A percentile compares a stretch with the other conserved stretches of the same genome.
These are phyloP conservation scores for Cyberlindnera petersonii DNA, from an alignment of 805 yeast species.

Conservation along the genomic window DNA sequence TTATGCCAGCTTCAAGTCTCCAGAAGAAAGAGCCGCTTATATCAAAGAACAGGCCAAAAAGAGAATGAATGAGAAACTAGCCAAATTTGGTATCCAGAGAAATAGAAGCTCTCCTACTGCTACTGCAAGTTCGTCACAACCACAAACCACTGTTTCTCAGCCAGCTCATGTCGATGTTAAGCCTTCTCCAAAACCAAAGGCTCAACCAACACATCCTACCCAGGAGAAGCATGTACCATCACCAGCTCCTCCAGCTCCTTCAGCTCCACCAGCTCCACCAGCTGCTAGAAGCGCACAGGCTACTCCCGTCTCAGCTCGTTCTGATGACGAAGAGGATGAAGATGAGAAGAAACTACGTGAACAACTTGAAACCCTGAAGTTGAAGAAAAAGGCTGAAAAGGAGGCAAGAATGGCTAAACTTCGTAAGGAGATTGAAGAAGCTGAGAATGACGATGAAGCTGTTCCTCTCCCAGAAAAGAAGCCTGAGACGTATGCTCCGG, in stretches of 20 bases:
- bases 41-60: conserved; percentile 78
- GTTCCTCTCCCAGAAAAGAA: conserved; percentile 9
- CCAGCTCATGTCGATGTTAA: conserved; percentile 1
- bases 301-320: too few relatives aligned
- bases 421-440: conserved; percentile 55
- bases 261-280: conserved; percentile 1
- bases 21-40: conserved; percentile 72
- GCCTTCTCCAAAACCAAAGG: too few relatives aligned
- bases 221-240: conserved; percentile 5
- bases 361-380: conserved; percentile 38
- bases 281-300: too few relatives aligned
- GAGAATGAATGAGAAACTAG: conserved; percentile 81
- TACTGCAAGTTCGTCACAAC: conserved; percentile 21
- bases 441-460: conserved; percentile 39
- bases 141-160: conserved; percentile 3
- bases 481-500: conserved; percentile 22
- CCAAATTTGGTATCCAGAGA: conserved; percentile 63
- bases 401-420: conserved; percentile 57
- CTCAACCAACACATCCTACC: conserved; percentile 2
- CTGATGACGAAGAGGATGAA: conserved; percentile 44
- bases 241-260: conserved; percentile 9
- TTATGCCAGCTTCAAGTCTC: conserved; percentile 35
- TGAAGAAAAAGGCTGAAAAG: conserved; percentile 52
- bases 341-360: conserved; percentile 44
- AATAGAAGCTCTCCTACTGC: conserved; percentile 13